Percentiles rank a stretch among this genome's conserved stretches.
These are phyloP conservation scores for Telopea speciosissima DNA, from an alignment of 177 flowering plant species.

Conservation along the genomic window DNA sequence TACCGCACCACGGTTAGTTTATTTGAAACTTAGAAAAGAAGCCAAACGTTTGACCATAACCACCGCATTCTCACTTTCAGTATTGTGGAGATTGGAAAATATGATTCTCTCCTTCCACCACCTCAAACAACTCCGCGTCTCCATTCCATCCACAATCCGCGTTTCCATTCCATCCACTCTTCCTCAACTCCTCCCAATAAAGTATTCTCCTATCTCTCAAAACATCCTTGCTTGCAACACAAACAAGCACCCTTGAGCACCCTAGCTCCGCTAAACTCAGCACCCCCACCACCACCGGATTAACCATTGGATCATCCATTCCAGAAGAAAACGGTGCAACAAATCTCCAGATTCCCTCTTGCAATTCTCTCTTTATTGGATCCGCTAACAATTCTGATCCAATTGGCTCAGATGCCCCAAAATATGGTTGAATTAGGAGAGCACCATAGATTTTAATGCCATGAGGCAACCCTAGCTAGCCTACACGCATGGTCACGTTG, in stretches of 20 bases:
- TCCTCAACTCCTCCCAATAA: constrained; percentile 5
- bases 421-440: constrained; percentile 29
- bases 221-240: constrained; percentile 22
- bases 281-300: constrained; percentile 29
- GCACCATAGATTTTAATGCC: constrained; percentile 23
- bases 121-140: constrained; percentile 30
- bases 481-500: constrained; percentile 24
- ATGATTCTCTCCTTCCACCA: constrained; percentile 32
- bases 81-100: constrained; percentile 25
- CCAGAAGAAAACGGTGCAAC: constrained; percentile 23
- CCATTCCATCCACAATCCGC: constrained; percentile 24
- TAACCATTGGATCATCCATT: constrained; percentile 33
- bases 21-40: constrained; percentile 21
- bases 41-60: constrained; percentile 24
- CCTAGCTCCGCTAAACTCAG: constrained; percentile 34
- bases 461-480: constrained; percentile 6
- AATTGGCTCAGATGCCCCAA: constrained; percentile 33
- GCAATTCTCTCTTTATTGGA: not conserved
- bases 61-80: constrained; percentile 24
- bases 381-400: constrained; percentile 18
- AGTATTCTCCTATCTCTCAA: constrained; percentile 16
- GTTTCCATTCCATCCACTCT: no score
- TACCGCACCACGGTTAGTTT: no score
- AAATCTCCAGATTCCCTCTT: constrained; percentile 19
- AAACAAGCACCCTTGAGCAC: constrained; percentile 26